A percentile compares a stretch with the other conserved stretches of the same genome.
phyloP scores from a whole-genome alignment of 192 early-diverging fungal species.

The Geranomyces michiganensis region DNA sequence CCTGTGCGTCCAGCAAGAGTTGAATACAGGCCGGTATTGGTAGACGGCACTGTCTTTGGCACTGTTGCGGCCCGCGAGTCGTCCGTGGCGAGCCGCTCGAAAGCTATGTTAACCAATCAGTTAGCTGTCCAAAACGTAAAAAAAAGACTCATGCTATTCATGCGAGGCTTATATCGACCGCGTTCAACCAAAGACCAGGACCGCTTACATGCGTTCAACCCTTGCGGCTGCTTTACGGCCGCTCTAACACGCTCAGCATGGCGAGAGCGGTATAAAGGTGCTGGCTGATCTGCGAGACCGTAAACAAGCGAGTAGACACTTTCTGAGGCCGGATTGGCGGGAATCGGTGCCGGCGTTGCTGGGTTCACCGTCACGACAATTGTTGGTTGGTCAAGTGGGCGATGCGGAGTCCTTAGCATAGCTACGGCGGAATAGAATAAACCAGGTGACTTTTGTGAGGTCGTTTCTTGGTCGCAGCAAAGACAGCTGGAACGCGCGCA shows the following conservation, averaged over 20 bases:
- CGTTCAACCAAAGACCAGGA: too few species aligned
- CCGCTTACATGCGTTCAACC: constrained; percentile 4
- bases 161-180: too few species aligned
- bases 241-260: constrained; percentile 7
- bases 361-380: constrained; percentile 2
- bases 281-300: not conserved
- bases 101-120: not conserved
- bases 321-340: not conserved
- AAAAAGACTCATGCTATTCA: too few species aligned
- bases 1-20: constrained; percentile 1
- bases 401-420: not conserved
- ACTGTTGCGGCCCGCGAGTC: not conserved
- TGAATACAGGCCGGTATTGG: constrained; percentile 6
- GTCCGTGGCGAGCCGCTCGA: constrained; percentile 4
- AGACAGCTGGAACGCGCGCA: too few species aligned
- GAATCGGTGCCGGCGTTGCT: not conserved
- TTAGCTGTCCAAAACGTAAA: not conserved
- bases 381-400: not conserved
- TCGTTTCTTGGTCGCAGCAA: too few species aligned
- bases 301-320: constrained; percentile 18
- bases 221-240: constrained; percentile 1
- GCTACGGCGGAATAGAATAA: too few species aligned
- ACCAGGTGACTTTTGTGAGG: too few species aligned
- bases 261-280: not conserved
- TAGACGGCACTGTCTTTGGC: constrained; percentile 1